These are phyloP conservation scores for Pseudonitzschia multistriata DNA, from an alignment of 108 stramenopile species.

Conservation along the genomic window DNA sequence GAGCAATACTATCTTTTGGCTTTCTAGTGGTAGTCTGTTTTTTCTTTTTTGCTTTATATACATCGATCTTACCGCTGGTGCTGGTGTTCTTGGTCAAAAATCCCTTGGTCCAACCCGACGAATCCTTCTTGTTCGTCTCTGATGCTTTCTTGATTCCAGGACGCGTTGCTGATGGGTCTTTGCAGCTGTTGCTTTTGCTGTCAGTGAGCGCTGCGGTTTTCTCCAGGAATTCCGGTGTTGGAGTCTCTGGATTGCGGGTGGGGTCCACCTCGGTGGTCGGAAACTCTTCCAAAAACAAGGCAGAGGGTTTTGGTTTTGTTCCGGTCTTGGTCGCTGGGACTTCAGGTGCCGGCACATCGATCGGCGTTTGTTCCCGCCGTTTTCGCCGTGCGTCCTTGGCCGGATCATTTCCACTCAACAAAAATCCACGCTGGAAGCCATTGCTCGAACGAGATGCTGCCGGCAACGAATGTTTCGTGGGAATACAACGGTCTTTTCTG, in stretches of 20 bases:
- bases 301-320: too few species aligned
- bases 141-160: not conserved
- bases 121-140: not conserved
- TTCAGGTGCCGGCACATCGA: not conserved
- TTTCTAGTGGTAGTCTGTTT: not conserved
- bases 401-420: not conserved
- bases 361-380: not conserved
- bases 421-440: not conserved
- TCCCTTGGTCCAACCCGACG: conserved; percentile 3
- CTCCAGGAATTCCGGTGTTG: too few species aligned
- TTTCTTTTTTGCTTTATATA: not conserved
- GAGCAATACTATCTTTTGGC: not conserved
- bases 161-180: not conserved
- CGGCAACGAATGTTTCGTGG: not conserved
- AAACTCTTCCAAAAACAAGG: too few species aligned
- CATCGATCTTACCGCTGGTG: not conserved
- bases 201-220: too few species aligned
- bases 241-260: too few species aligned
- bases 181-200: not conserved
- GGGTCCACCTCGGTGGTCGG: too few species aligned
- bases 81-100: not conserved
- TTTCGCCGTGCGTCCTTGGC: not conserved
- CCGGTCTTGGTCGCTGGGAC: too few species aligned
- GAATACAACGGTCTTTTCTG: not conserved
- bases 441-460: not conserved